Evolutionary conservation across 2,329 filamentous ascomycete genomes (phyloP), one percentile per base, ranked within the genome.

Genomic region (Colletotrichum spinosum): DNA sequence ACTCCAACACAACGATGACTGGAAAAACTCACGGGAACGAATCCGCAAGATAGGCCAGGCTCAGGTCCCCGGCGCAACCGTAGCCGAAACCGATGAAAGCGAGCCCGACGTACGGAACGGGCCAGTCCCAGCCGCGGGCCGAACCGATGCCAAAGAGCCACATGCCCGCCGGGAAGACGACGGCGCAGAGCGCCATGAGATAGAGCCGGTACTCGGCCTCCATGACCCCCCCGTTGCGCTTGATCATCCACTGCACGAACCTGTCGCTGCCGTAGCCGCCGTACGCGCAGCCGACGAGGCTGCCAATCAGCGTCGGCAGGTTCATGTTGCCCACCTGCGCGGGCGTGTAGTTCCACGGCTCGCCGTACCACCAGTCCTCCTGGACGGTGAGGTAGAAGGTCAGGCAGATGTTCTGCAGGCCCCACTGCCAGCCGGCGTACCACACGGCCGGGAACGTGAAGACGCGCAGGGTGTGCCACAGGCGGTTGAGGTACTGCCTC

Each of bases 51-150:
- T 87, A 87, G 0, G 84, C 82, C 77, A 85, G 80, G 58, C 80
- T 79, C 62, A 88, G 71, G 72, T 88, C 86, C 6, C 86, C 86
- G 2, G 84, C 84, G 55, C 85, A 87, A 8, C 86, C 86, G 73
- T 85, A 88, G 2, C 86, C 86, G 59, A 88, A 88, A 5, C 86
- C 86, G 35, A 87, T 87, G 68, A 87, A 82, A 4, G 83, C 86
- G 0, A 88, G 74, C 2, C 84, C 86, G 12, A 88, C 76, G 58
- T 88, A 88, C 0, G 85, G 82, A 8, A 76, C 76, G 1, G 81
- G 83, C 85, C 85, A 87, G 41, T 73, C 68, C 84, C 82, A 86
- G 1, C 80, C 82, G 42, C 82, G 76, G 9, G 76, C 80, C 2
- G 82, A 83, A 0, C 83, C 83, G 42, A 86, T 82, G 6, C 84